Evolutionary conservation across 2,329 filamentous ascomycete genomes (phyloP), one percentile per base, ranked within the genome.

Genomic region (Dothideomycetes sp.): DNA sequence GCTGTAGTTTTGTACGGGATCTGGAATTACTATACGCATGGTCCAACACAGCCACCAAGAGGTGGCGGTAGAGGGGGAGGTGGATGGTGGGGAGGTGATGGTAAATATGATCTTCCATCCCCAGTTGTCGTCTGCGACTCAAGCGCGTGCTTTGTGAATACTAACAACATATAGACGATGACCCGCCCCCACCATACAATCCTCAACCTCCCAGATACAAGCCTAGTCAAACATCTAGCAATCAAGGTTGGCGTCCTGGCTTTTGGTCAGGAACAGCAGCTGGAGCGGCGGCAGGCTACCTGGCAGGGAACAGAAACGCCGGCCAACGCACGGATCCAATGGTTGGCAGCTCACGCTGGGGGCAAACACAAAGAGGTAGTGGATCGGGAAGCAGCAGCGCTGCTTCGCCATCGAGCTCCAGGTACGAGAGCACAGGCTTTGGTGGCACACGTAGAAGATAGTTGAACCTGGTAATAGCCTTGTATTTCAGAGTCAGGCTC

Each of bases 231-330:
- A 22, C 41, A 17, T 34, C 43, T 41, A 40, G 32, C 38, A 40
- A 47, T 43, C 59, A 73, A 45, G 66, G 68, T 2, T 86, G 81
- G 80, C 69, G 70, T 36, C 81, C 82, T 4, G 83, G 83, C 1
- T 86, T 87, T 60, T 87, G 81, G 81, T 73, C 66, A 14, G 82
- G 81, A 15, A 61, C 75, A 4, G 81, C 73, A 0, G 72, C 73
- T 11, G 84, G 82, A 32, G 79, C 77, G 3, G 80, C 81, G 1
- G 81, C 79, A 3, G 78, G 69, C 1, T 85, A 84, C 22, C 56
- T 72, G 42, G 77, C 79, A 4, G 75, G 75, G 0, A 71, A 54
- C 31, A 52, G 53, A 45, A 29, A 40, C 14, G 43, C 49, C 24
- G 44, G 41, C 31, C 45, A 47, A 37, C 49, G 51, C 33, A 45